phyloP scores from a whole-genome alignment of 1,284 basidiomycete genomes.

The Neonothopanus nambi region DNA sequence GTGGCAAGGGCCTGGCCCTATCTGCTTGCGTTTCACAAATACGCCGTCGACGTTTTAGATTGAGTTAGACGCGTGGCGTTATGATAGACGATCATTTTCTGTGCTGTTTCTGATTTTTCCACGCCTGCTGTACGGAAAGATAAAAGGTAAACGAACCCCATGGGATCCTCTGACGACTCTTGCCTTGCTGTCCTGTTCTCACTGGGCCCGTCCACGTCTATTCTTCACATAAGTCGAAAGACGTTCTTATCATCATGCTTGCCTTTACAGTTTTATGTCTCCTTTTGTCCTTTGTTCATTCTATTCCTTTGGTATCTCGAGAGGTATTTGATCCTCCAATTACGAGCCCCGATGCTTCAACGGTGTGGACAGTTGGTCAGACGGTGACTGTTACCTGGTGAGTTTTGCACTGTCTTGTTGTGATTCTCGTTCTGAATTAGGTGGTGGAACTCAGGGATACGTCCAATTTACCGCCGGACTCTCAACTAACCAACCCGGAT shows the following conservation, averaged over 20 bases:
- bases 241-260: constrained; percentile 30
- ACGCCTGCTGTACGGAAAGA: constrained; percentile 9
- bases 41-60: too few relatives aligned
- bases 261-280: constrained; percentile 35
- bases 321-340: constrained; percentile 59
- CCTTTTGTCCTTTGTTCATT: constrained; percentile 28
- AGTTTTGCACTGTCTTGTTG: neutral
- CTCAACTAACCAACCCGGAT: constrained; percentile 45
- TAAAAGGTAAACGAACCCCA: constrained; percentile 1
- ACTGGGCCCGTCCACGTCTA: constrained; percentile 2
- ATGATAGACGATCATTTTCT: neutral
- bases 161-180: constrained; percentile 1
- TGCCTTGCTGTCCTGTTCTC: constrained; percentile 5
- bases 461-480: constrained; percentile 45
- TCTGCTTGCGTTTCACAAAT: too few relatives aligned
- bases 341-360: constrained; percentile 49
- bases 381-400: constrained; percentile 61
- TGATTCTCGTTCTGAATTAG: constrained; percentile 8
- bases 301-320: constrained; percentile 41
- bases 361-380: constrained; percentile 56
- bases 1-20: too few relatives aligned
- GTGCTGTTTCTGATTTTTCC: constrained; percentile 1
- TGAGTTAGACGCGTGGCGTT: neutral
- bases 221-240: neutral
- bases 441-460: constrained; percentile 44